Conservation (phyloP, 148 eudicot species). For the Diospyros lotus region DNA sequence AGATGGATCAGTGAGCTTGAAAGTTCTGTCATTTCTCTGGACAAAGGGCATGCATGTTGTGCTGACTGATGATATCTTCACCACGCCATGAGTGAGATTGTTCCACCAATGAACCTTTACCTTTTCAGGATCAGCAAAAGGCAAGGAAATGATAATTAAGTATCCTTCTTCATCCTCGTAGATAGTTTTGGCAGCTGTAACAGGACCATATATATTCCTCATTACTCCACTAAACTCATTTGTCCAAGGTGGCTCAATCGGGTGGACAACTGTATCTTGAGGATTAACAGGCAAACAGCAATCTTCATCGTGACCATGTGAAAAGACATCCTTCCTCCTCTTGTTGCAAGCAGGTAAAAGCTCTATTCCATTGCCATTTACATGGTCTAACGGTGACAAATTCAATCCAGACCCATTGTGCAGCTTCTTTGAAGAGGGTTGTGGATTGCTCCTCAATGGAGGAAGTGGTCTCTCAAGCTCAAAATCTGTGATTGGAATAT, state of each 20-base stretch:
- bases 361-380: slow-evolving; percentile 44
- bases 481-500: slow-evolving; percentile 56
- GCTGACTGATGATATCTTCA: slow-evolving; percentile 63
- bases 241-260: slow-evolving; percentile 48
- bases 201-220: slow-evolving; percentile 65
- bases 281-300: slow-evolving; percentile 27
- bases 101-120: slow-evolving; percentile 86
- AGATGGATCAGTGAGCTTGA: slow-evolving; percentile 61
- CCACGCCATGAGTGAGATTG: slow-evolving; percentile 55
- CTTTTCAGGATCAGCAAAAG: slow-evolving; percentile 60
- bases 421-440: slow-evolving; percentile 40
- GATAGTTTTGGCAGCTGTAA: slow-evolving; percentile 66
- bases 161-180: slow-evolving; percentile 80
- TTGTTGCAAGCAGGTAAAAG: slow-evolving; percentile 36
- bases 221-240: slow-evolving; percentile 69
- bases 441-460: slow-evolving; percentile 35
- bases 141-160: slow-evolving; percentile 52
- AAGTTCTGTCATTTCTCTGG: slow-evolving; percentile 55
- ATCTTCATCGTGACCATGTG: slow-evolving; percentile 49
- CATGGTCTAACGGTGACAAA: slow-evolving; percentile 46
- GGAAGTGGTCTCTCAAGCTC: slow-evolving; percentile 64
- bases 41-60: slow-evolving; percentile 53
- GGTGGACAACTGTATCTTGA: slow-evolving; percentile 37
- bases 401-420: slow-evolving; percentile 67
- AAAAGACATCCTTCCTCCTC: slow-evolving; percentile 52